Base-by-base conservation (phyloP, 2,329 filamentous ascomycete genomes). In the Polytolypa hystricis region DNA sequence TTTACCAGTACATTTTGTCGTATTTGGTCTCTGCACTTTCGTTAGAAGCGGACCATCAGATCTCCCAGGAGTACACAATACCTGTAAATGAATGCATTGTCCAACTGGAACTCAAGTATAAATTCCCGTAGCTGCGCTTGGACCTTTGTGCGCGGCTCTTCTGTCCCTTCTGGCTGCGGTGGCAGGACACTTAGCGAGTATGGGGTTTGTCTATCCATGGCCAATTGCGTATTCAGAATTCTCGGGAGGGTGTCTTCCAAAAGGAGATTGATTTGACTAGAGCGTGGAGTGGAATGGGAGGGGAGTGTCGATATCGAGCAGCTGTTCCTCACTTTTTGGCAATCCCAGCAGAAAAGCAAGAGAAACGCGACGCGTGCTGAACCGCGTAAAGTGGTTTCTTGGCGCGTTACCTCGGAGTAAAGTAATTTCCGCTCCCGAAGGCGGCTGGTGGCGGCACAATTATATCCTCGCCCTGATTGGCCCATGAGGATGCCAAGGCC, bases 51-150 rank as follows among this genome's bases (percentile, higher is more conserved):
- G 12, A 27, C 21, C 2, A 20, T n/a, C 30, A 17, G 14, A 23
- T 9, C 15, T 3, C 11, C 12, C 8, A 29, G 7, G 14, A 17
- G 11, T 20, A n/a, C 26, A 27, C 34, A 14, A 46, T 60, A 89
- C 86, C 86, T 77, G 73, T 96, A 98, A 53, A 95, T 79, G 63
- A 94, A 96, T 53, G 80, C 75, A 61, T 93, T 94, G 62, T 95
- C 89, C 28, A 96, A 75, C 54, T 89, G 79, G 57, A 95, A 98
- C 49, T 89, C 84, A 40, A 96, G 76, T 46, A 98, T 80, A 59
- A 98, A 98, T 42, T 85, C 80, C 54, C 91, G 79, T 42, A 98
- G 74, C 55, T 84, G 79, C 41, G 75, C 73, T 57, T 91, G 84
- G 33, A 87, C 69, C 53, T 84, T 76, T 17, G 75, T 69, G 40